These are phyloP conservation scores for Sugiyamaella boreocaroliniensis DNA, from an alignment of 805 yeast species.

Conservation along the genomic window DNA sequence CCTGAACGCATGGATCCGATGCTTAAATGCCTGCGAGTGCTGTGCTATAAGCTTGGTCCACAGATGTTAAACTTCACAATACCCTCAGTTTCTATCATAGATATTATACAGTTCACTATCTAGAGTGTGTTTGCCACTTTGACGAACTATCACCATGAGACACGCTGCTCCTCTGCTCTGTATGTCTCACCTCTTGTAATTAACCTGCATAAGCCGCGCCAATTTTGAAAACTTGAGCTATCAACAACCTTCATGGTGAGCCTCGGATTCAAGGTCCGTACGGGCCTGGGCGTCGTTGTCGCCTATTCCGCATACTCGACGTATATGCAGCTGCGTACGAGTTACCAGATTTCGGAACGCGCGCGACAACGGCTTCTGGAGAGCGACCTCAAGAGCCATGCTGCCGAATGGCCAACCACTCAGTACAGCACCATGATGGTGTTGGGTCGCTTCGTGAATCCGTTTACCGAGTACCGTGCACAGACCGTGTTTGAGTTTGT, in stretches of 20 bases:
- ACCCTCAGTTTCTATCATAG: no score
- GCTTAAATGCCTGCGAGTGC: no score
- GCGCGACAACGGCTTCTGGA: slow-evolving; percentile 26
- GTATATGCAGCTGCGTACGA: slow-evolving; percentile 51
- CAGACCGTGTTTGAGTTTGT: slow-evolving; percentile 86
- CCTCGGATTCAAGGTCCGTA: slow-evolving; percentile 1
- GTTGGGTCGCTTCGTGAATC: slow-evolving; percentile 80
- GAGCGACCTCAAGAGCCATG: slow-evolving; percentile 5
- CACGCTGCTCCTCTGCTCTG: no score
- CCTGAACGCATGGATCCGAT: no score
- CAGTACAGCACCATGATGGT: slow-evolving; percentile 45
- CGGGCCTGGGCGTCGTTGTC: slow-evolving; percentile 22
- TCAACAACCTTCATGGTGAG: background rate
- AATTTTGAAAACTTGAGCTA: background rate
- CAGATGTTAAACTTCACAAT: no score
- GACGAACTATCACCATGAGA: no score
- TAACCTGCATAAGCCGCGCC: background rate
- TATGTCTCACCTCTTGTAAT: no score
- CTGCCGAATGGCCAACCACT: slow-evolving; percentile 18
- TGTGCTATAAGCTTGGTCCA: no score
- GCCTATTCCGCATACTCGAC: slow-evolving; percentile 62
- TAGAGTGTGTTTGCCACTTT: no score
- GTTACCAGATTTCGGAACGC: slow-evolving; percentile 45
- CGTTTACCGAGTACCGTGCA: slow-evolving; percentile 82
- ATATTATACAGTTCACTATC: no score